These are phyloP conservation scores for Skeletonema tropicum DNA, from an alignment of 108 stramenopile species.

Conservation along the genomic window DNA sequence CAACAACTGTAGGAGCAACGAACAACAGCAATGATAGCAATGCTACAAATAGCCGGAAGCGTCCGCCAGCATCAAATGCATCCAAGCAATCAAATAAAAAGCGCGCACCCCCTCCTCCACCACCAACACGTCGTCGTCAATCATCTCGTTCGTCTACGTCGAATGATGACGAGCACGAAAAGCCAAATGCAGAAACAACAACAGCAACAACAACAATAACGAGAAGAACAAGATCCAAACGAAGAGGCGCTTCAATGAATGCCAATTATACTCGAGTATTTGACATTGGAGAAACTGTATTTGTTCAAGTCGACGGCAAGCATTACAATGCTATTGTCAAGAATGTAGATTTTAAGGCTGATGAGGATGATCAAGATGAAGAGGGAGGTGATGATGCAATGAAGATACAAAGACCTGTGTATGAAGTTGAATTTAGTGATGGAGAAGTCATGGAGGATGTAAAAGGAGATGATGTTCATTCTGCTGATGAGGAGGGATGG, in stretches of 20 bases:
- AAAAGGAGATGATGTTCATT: conserved; percentile 5
- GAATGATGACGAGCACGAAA: background rate
- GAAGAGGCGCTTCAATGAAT: background rate
- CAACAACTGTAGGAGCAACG: background rate
- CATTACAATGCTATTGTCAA: conserved; percentile 32
- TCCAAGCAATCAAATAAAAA: background rate
- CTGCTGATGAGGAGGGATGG: conserved; percentile 13
- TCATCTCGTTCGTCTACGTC: background rate
- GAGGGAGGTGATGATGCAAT: background rate
- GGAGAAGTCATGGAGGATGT: conserved; percentile 12
- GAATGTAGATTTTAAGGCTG: conserved; percentile 10
- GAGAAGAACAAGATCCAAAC: background rate
- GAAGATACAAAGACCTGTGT: background rate
- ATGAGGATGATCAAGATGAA: background rate
- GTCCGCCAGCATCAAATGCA: background rate
- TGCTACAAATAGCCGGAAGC: background rate
- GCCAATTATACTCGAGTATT: conserved; percentile 3
- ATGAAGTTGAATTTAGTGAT: conserved; percentile 39
- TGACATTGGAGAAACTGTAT: conserved; percentile 36
- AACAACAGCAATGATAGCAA: background rate
- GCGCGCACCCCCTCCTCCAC: background rate
- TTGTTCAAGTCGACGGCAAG: conserved; percentile 6
- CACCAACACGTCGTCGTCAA: background rate
- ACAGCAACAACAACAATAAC: background rate
- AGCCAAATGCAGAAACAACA: background rate